phyloP scores from a whole-genome alignment of 2,329 filamentous ascomycete genomes.

The Pestalotiopsis sp. region DNA sequence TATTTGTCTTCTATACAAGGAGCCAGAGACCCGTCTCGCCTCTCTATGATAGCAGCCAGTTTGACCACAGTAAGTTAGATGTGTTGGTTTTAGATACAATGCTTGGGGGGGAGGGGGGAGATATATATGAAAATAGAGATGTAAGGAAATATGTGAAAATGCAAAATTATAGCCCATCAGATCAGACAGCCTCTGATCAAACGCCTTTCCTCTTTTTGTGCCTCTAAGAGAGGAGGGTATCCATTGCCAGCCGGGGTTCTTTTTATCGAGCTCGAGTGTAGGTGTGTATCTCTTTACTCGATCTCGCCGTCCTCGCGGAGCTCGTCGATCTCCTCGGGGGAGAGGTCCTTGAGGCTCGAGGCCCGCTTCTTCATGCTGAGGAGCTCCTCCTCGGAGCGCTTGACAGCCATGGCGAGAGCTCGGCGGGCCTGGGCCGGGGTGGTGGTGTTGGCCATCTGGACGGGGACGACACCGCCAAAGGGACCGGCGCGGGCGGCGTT shows the following conservation, averaged over 20 bases:
- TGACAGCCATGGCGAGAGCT: slow-evolving; percentile 27
- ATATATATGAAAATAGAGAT: not conserved
- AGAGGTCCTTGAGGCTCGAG: slow-evolving; percentile 6
- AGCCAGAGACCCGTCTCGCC: slow-evolving; percentile 12
- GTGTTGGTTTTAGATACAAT: slow-evolving; percentile 3
- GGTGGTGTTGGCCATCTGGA: slow-evolving; percentile 45
- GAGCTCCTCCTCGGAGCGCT: slow-evolving; percentile 23
- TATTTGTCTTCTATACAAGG: slow-evolving; percentile 12
- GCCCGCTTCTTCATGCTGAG: slow-evolving; percentile 13
- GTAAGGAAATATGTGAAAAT: not conserved
- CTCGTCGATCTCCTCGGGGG: slow-evolving; percentile 8
- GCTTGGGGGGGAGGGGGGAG: not conserved
- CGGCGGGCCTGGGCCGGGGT: slow-evolving; percentile 20
- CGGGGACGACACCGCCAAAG: slow-evolving; percentile 63
- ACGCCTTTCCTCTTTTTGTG: not conserved
- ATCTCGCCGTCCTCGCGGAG: slow-evolving; percentile 17
- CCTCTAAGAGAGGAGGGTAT: not conserved
- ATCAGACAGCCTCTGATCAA: slow-evolving; percentile 11
- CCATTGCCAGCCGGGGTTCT: not conserved
- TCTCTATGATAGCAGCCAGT: slow-evolving; percentile 12
- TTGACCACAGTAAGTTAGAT: not conserved
- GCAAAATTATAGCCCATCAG: slow-evolving; percentile 5
- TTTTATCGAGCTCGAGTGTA: not conserved
- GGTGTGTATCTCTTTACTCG: not conserved
- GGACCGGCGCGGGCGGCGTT: slow-evolving; percentile 63